phyloP scores from a whole-genome alignment of 345 rosid genomes.

The Pistacia vera region DNA sequence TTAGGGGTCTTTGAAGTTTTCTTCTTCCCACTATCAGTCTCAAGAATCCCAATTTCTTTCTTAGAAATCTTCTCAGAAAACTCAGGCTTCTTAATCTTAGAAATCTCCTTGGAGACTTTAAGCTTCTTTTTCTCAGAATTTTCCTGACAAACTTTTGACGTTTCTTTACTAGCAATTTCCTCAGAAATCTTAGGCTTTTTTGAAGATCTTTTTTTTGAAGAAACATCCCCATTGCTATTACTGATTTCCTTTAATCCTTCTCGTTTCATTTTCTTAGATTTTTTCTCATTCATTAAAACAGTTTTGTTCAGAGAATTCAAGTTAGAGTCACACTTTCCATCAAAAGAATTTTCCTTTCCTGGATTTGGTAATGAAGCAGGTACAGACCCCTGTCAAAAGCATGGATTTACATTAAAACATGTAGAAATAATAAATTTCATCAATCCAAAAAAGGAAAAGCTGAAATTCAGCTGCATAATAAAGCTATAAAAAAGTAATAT shows the following conservation, averaged over 20 bases:
- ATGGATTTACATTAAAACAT: constrained; percentile 9
- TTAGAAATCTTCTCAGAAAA: constrained; percentile 10
- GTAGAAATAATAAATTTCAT: neutral
- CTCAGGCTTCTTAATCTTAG: constrained; percentile 16
- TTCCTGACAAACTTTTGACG: neutral
- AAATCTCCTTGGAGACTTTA: neutral
- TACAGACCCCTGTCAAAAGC: constrained; percentile 35
- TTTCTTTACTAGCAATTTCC: constrained; percentile 20
- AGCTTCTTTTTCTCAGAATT: neutral
- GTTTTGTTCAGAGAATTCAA: constrained; percentile 17
- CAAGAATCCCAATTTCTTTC: constrained; percentile 16
- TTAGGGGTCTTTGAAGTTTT: constrained; percentile 19
- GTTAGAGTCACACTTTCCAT: constrained; percentile 34
- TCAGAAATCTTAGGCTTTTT: constrained; percentile 25
- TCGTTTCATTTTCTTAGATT: constrained; percentile 41
- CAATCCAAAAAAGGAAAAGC: constrained; percentile 6
- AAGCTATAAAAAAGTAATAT: constrained; percentile 8
- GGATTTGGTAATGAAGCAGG: constrained; percentile 35
- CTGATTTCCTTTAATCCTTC: constrained; percentile 43
- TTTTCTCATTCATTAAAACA: constrained; percentile 23
- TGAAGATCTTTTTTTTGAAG: constrained; percentile 14
- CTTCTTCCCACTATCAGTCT: neutral
- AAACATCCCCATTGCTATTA: constrained; percentile 25
- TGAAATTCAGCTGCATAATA: neutral
- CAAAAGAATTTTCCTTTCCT: constrained; percentile 63